Evolutionary conservation across 202 grass and related monocot species (phyloP), one percentile per base, ranked within the genome.

Genomic region (Schoenoplectus triqueter): DNA sequence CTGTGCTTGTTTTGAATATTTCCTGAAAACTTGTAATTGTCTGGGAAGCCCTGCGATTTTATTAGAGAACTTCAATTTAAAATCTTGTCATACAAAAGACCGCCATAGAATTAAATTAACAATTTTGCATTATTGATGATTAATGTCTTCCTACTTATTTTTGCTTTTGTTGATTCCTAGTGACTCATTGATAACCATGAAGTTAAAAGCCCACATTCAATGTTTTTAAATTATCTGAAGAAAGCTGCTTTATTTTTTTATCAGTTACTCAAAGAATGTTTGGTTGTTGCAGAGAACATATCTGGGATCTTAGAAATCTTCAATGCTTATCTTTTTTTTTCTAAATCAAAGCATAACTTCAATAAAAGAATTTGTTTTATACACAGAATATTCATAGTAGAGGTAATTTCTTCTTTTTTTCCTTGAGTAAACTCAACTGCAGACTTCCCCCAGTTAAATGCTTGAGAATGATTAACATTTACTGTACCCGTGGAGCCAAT

Each of bases 1-100:
- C 88, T 86, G 80, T 99, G 93, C 85, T 94, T 99, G 85, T 61
- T 99, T 87, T 94, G 91, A 42, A 99, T 96, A 88, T 88, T 99
- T 42, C 93, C 96, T 11, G 77, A 88, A 47, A 96, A 99, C 59
- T 80, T 74, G 17, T 96, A 96, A 70, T 90, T 89, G 72, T 99
- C 96, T 51, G 91, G 96, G 63, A 99, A 99, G 2, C 96, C 96
- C 96, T 99, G 90, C 52, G 86, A n/a, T 31, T 75, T 18, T 60
- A 86, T 86, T 64, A 46, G 13, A 83, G 51, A 68, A 15, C 31
- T 81, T 59, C 31, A 10, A 41, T 60, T 49, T n/a, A 17, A 5
- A 51, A 73, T 14, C 46, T 6, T 41, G 41, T 77, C 51, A 50
- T 50, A 73, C 7, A 73, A 73, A 42, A 41, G 5, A 49, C n/a